Conservation (phyloP, 225 moss, liverwort and hornwort species). For the Antitrichia curtipendula region DNA sequence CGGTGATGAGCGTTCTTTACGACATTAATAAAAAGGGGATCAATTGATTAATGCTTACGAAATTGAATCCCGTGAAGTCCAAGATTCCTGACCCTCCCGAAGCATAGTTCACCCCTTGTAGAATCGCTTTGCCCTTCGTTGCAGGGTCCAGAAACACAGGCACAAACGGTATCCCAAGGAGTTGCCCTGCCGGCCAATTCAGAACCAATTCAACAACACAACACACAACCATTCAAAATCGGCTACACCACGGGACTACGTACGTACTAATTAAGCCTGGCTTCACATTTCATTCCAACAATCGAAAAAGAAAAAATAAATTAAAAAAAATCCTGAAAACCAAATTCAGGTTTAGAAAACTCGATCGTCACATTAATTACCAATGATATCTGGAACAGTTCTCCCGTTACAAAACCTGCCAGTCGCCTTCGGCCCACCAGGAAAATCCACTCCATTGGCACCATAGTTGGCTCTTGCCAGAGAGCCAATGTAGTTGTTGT, state of each 20-base stretch:
- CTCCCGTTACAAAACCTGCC: constrained; percentile 42
- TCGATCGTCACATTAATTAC: not conserved
- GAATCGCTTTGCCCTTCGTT: constrained; percentile 16
- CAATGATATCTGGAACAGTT: constrained; percentile 29
- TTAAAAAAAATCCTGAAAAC: too few relatives aligned
- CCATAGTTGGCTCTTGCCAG: constrained; percentile 27
- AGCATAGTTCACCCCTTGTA: constrained; percentile 55
- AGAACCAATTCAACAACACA: not conserved
- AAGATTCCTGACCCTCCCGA: constrained; percentile 57
- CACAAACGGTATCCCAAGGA: constrained; percentile 24
- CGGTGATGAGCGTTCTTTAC: not conserved
- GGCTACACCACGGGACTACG: not conserved
- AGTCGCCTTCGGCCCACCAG: constrained; percentile 7
- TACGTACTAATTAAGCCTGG: not conserved
- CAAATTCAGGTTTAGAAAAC: not conserved
- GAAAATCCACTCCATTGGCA: constrained; percentile 32
- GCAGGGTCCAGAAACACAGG: constrained; percentile 38
- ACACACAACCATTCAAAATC: not conserved
- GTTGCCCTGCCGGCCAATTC: constrained; percentile 38
- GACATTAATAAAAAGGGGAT: too few relatives aligned
- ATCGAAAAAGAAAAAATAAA: too few relatives aligned
- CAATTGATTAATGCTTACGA: constrained; percentile 8
- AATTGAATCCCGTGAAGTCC: constrained; percentile 36
- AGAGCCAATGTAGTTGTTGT: constrained; percentile 34
- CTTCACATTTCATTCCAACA: not conserved